These are phyloP conservation scores for Fusarium concolor DNA, from an alignment of 2,329 filamentous ascomycete species.

Conservation along the genomic window DNA sequence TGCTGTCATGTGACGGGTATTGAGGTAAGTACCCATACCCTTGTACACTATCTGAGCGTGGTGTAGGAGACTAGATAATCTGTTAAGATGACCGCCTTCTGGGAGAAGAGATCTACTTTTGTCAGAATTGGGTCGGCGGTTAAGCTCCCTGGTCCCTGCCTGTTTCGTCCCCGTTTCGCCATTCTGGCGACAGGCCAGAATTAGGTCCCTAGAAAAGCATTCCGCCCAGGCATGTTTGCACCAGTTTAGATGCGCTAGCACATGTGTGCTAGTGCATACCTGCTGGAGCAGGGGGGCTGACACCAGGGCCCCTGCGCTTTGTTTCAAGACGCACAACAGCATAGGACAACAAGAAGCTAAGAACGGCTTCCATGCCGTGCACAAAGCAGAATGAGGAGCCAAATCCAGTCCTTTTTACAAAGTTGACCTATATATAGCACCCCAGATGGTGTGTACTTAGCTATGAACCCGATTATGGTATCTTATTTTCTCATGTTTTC, in stretches of 20 bases:
- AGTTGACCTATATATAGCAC: too few relatives aligned
- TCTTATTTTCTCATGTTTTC: not conserved
- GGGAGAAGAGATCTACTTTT: not conserved
- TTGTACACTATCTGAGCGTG: not conserved
- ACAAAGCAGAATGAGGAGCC: too few relatives aligned
- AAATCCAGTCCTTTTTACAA: too few relatives aligned
- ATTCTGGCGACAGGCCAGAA: not conserved
- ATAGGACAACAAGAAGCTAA: too few relatives aligned
- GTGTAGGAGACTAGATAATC: not conserved
- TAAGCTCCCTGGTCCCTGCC: not conserved
- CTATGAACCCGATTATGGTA: not conserved
- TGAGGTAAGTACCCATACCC: not conserved
- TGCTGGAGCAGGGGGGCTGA: too few relatives aligned
- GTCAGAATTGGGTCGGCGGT: not conserved
- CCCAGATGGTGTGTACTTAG: too few relatives aligned
- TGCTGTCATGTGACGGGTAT: not conserved
- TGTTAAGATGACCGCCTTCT: not conserved
- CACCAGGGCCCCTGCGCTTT: too few relatives aligned
- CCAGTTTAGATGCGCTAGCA: too few relatives aligned
- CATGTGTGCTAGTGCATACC: too few relatives aligned
- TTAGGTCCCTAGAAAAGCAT: not conserved
- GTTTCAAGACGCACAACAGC: too few relatives aligned
- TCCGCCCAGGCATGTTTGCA: too few relatives aligned
- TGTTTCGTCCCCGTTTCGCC: not conserved
- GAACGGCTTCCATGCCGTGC: too few relatives aligned